These are phyloP conservation scores for Cytospora mali DNA, from an alignment of 2,329 filamentous ascomycete genomes.

Conservation along the genomic window DNA sequence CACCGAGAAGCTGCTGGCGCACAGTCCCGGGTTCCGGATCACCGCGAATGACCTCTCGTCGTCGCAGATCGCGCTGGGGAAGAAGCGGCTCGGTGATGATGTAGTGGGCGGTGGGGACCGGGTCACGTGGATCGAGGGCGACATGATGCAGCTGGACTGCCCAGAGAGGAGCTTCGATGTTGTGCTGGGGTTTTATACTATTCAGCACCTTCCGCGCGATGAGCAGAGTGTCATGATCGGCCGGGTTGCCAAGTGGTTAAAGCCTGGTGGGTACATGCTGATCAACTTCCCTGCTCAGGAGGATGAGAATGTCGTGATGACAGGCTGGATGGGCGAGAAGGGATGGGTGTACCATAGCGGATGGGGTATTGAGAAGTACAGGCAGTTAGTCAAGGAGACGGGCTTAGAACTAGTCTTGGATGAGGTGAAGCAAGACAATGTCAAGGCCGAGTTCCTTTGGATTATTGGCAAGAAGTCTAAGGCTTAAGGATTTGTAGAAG, in stretches of 20 bases:
- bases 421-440: constrained; percentile 37
- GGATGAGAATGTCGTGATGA: constrained; percentile 35
- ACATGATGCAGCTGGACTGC: constrained; percentile 35
- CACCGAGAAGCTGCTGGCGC: constrained; percentile 38
- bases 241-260: constrained; percentile 52
- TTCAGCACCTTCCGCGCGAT: constrained; percentile 56
- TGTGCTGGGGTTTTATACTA: constrained; percentile 47
- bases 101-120: constrained; percentile 21
- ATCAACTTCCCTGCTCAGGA: constrained; percentile 48
- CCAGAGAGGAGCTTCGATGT: constrained; percentile 4
- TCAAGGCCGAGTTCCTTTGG: constrained; percentile 44
- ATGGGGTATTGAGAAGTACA: constrained; percentile 40
- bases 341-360: constrained; percentile 51
- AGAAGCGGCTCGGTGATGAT: constrained; percentile 32
- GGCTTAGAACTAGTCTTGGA: constrained; percentile 40
- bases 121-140: constrained; percentile 17
- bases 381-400: constrained; percentile 35
- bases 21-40: constrained; percentile 32
- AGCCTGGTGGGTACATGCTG: constrained; percentile 53
- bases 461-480: constrained; percentile 40
- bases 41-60: constrained; percentile 47
- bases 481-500: background rate
- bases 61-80: constrained; percentile 41
- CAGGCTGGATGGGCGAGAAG: constrained; percentile 42
- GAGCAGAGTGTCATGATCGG: constrained; percentile 52